phyloP scores from a whole-genome alignment of 495 filamentous ascomycete genomes.

The Penicillium longicatenatum region DNA sequence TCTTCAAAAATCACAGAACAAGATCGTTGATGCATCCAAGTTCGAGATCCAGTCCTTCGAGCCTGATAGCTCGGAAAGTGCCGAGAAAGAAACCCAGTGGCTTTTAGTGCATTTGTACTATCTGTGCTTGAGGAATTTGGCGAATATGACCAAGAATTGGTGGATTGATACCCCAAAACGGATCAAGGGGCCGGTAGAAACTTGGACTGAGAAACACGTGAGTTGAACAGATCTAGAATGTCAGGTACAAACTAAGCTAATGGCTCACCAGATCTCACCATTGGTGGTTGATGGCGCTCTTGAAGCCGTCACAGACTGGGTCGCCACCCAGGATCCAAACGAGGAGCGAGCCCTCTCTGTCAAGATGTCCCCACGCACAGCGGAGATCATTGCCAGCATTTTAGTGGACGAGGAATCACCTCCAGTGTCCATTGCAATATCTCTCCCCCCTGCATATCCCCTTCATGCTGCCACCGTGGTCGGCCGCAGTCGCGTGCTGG shows the following conservation, averaged over 20 bases:
- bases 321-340: conserved; percentile 49
- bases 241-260: conserved; percentile 8
- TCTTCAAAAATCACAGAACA: conserved; percentile 69
- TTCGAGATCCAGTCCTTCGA: conserved; percentile 72
- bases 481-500: conserved; percentile 77
- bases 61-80: conserved; percentile 55
- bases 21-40: conserved; percentile 66
- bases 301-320: conserved; percentile 72
- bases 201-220: conserved; percentile 78
- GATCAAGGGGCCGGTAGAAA: conserved; percentile 70
- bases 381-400: conserved; percentile 80
- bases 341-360: conserved; percentile 71
- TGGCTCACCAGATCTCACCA: conserved; percentile 64
- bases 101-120: conserved; percentile 87
- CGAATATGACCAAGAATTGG: conserved; percentile 83
- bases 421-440: conserved; percentile 73
- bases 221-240: conserved; percentile 15
- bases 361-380: conserved; percentile 66
- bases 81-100: conserved; percentile 74
- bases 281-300: conserved; percentile 73
- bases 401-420: conserved; percentile 84
- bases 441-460: conserved; percentile 78
- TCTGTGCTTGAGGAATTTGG: conserved; percentile 70
- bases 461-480: conserved; percentile 75
- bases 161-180: conserved; percentile 76